Base-by-base conservation (phyloP, 2,329 filamentous ascomycete species). In the Pseudocercospora fijiensis region DNA sequence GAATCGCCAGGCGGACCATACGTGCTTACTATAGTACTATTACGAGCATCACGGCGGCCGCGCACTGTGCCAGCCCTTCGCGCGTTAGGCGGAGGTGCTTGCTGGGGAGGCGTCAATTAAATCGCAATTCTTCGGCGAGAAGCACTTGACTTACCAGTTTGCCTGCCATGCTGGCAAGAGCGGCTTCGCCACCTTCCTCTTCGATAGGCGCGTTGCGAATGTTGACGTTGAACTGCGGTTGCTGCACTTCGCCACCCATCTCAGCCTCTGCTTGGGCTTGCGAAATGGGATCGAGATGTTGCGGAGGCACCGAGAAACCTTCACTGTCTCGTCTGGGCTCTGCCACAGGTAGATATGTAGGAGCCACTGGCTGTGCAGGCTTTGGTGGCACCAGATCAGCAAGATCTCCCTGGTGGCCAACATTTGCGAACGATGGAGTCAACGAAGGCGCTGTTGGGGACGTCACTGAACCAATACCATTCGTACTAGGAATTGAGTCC, bases 21-120 rank as follows among this genome's bases (percentile, higher is more conserved):
- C 58, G 59, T 63, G 56, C 58, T 69, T 43, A 71, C 63, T 59
- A 95, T 94, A 60, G 96, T 88, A 1, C 93, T 97, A 77, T 96
- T 96, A 64, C 94, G 87, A 67, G 96, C 91, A 75, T 98, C 94
- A 74, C 95, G 86, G 65, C 95, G 89, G 58, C 95, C 95, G 69
- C 95, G 86, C 16, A 96, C 82, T 13, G 92, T 97, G 52, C 90
- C 89, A 13, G 85, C 80, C 64, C 78, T 76, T 45, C 78, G 77
- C 18, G 64, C 62, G 28, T 67, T 69, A 26, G 67, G 85, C 20
- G 92, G 87, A 61, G 87, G 84, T 26, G 78, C 78, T 76, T 84
- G 76, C 78, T 41, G 18, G 3, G 13, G 7, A 13, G 4, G 22
- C 20, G 20, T 61, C 9, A 45, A 22, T 8, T 30, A 4, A 43